phyloP scores from a whole-genome alignment of 2,329 filamentous ascomycete species.

The Fusarium subtropicale region DNA sequence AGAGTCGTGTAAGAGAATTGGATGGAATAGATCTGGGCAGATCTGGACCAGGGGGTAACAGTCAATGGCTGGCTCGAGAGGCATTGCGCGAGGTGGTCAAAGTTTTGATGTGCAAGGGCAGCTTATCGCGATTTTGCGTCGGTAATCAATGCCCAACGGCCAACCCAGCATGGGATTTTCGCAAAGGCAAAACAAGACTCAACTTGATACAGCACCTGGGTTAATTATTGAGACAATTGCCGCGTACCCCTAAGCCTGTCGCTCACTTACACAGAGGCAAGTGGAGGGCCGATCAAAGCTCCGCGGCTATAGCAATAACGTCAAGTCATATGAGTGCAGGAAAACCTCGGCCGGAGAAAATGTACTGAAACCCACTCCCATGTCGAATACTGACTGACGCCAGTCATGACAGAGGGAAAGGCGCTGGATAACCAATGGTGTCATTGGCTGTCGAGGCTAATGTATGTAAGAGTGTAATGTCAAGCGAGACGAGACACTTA shows the following conservation, averaged over 20 bases:
- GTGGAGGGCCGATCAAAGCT: conserved; percentile 19
- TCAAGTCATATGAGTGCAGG: conserved; percentile 11
- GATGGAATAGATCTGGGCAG: conserved; percentile 14
- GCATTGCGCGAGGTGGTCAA: conserved; percentile 20
- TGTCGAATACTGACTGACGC: neutral
- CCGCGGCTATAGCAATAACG: conserved; percentile 3
- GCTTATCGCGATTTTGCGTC: conserved; percentile 28
- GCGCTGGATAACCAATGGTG: conserved; percentile 15
- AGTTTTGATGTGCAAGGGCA: conserved; percentile 29
- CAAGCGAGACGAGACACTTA: conserved; percentile 25
- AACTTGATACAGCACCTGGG: neutral
- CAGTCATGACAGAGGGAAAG: conserved; percentile 2
- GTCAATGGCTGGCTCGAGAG: neutral
- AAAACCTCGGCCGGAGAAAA: conserved; percentile 29
- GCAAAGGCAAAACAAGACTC: conserved; percentile 1
- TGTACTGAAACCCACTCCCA: conserved; percentile 15
- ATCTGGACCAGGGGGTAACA: conserved; percentile 21
- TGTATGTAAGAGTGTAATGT: conserved; percentile 15
- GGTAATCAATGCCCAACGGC: conserved; percentile 22
- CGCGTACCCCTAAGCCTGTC: neutral
- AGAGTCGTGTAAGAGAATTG: conserved; percentile 27
- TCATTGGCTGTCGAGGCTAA: conserved; percentile 27
- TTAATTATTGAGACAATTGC: neutral
- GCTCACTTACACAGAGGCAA: conserved; percentile 24
- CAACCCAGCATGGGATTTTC: conserved; percentile 1